Evolutionary conservation across 805 yeast genomes (phyloP).

Genomic region (Wickerhamiella sorbophila): DNA sequence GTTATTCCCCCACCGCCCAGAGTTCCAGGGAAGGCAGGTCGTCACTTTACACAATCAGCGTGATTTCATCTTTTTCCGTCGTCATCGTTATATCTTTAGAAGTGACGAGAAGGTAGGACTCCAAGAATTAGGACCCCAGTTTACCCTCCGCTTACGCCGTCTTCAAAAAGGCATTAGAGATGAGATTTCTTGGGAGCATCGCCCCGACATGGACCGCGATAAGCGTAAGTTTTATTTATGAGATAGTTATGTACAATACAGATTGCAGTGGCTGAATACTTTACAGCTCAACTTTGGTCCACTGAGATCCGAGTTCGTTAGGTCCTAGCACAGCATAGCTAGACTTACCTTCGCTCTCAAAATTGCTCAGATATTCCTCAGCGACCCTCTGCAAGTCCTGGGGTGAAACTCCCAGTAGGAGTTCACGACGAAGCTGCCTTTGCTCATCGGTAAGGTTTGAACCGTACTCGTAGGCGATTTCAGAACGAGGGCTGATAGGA

Average conservation of each 20-base stretch:
- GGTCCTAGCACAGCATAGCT: conserved; percentile 17
- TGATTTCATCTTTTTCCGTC: conserved; percentile 86
- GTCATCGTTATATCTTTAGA: conserved; percentile 82
- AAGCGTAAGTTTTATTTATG: conserved; percentile 81
- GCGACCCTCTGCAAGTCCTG: conserved; percentile 50
- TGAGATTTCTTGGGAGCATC: conserved; percentile 92
- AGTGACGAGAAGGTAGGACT: conserved; percentile 88
- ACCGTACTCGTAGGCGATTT: conserved; percentile 54
- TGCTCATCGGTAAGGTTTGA: conserved; percentile 62
- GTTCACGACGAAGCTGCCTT: conserved; percentile 67
- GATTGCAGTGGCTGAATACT: background rate
- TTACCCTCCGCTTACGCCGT: conserved; percentile 76
- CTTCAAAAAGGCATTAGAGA: conserved; percentile 84
- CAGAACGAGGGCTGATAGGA: conserved; percentile 66
- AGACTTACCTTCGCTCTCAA: conserved; percentile 2
- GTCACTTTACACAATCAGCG: conserved; percentile 92
- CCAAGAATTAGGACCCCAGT: conserved; percentile 95
- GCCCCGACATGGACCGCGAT: conserved; percentile 92
- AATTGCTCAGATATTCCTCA: conserved; percentile 43
- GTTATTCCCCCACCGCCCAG: conserved; percentile 84
- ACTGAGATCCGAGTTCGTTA: conserved; percentile 7
- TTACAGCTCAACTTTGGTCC: conserved; percentile 9
- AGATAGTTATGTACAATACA: background rate
- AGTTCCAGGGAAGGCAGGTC: conserved; percentile 89
- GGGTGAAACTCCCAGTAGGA: conserved; percentile 49